Conservation (phyloP, 768 basidiomycete species). For the Sistotremastrum suecicum region DNA sequence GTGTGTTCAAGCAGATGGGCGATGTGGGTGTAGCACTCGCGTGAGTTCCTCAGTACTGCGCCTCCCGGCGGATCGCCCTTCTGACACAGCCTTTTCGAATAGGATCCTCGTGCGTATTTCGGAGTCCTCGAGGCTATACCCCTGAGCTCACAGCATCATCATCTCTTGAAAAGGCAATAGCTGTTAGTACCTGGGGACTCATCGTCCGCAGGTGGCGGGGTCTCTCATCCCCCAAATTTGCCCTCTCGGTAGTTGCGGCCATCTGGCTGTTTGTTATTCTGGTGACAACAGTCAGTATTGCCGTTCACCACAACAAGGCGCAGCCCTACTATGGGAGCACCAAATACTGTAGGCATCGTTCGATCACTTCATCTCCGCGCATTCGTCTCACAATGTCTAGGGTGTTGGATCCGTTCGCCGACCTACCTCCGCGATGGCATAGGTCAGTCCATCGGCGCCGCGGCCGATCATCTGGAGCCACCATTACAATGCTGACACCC, state of each 20-base stretch:
- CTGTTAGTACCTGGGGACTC: constrained; percentile 25
- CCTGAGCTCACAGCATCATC: not conserved
- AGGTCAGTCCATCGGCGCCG: too few species aligned
- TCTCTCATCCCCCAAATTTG: constrained; percentile 14
- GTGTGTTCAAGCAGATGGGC: constrained; percentile 22
- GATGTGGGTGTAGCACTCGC: constrained; percentile 28
- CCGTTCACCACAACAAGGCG: constrained; percentile 19
- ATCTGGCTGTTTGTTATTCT: constrained; percentile 30
- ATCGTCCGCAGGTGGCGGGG: constrained; percentile 21
- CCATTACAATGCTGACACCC: too few species aligned
- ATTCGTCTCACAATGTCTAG: constrained; percentile 12
- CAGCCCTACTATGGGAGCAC: constrained; percentile 1
- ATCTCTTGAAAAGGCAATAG: constrained; percentile 16
- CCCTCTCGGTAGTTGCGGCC: constrained; percentile 16
- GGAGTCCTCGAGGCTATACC: too few species aligned
- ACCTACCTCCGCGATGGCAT: constrained; percentile 16
- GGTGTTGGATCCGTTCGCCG: constrained; percentile 37
- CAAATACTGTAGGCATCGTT: constrained; percentile 21
- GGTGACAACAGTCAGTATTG: constrained; percentile 25
- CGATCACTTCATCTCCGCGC: not conserved
- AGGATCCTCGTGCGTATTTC: too few species aligned
- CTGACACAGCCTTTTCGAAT: constrained; percentile 1
- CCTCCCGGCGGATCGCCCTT: too few species aligned
- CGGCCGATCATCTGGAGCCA: too few species aligned
- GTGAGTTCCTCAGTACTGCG: constrained; percentile 11